A percentile compares a stretch with the other conserved stretches of the same genome.
These are phyloP conservation scores for Dictyostelium firmibasis DNA, from an alignment of 78 protist species.

Conservation along the genomic window DNA sequence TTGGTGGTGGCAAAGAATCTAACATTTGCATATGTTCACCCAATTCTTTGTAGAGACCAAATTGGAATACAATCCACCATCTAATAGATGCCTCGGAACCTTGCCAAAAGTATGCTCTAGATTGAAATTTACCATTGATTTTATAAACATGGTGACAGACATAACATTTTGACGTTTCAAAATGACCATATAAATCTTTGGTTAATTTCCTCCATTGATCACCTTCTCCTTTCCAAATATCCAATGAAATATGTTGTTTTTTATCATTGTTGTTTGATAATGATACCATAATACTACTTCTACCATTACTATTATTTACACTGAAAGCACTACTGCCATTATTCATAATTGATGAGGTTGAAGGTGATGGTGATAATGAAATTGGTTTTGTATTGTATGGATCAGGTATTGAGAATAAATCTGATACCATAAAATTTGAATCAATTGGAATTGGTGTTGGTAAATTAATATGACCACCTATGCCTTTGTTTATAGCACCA, in stretches of 20 bases:
- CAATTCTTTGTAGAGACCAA: constrained; percentile 47
- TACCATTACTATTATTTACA: not conserved
- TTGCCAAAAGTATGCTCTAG: constrained; percentile 62
- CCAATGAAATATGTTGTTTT: constrained; percentile 19
- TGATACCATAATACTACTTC: not conserved
- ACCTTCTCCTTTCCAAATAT: constrained; percentile 54
- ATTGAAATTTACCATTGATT: not conserved
- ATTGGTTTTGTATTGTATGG: not conserved
- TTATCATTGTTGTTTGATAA: not conserved
- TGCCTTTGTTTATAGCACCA: not conserved
- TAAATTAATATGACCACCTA: not conserved
- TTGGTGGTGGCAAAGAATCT: constrained; percentile 24
- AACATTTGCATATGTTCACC: constrained; percentile 6
- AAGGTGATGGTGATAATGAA: constrained; percentile 4
- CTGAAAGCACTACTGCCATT: not conserved
- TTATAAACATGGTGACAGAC: constrained; percentile 57
- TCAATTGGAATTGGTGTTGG: constrained; percentile 64
- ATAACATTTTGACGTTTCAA: constrained; percentile 10
- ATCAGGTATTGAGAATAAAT: constrained; percentile 16
- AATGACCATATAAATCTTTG: constrained; percentile 29
- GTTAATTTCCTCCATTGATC: constrained; percentile 36
- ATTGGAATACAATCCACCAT: constrained; percentile 79
- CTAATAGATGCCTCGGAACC: constrained; percentile 33
- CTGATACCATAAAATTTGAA: constrained; percentile 3
- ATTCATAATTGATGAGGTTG: not conserved